These are phyloP conservation scores for Ogataea populi-albae DNA, from an alignment of 805 yeast genomes.

Conservation along the genomic window DNA sequence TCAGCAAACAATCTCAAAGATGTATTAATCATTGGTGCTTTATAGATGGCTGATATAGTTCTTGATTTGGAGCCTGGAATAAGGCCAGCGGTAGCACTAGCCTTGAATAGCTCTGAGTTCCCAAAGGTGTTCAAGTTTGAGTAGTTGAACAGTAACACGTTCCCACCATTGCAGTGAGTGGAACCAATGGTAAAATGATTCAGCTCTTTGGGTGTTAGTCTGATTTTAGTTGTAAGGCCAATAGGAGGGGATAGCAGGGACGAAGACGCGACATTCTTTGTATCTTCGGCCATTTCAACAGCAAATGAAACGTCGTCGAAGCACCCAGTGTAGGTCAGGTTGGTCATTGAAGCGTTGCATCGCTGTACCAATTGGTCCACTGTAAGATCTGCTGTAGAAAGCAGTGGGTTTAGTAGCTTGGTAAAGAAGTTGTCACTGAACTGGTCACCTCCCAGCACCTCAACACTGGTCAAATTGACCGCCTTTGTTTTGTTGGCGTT, in stretches of 20 bases:
- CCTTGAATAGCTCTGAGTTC: constrained; percentile 59
- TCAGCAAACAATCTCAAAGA: constrained; percentile 46
- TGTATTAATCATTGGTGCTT: constrained; percentile 44
- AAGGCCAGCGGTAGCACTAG: constrained; percentile 47
- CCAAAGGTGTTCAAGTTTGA: constrained; percentile 55
- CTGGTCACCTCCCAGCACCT: constrained; percentile 31
- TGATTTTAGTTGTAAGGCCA: constrained; percentile 32
- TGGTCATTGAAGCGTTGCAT: constrained; percentile 19
- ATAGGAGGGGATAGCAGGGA: constrained; percentile 22
- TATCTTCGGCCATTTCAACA: constrained; percentile 16
- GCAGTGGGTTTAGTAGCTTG: constrained; percentile 45
- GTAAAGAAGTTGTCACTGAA: constrained; percentile 41
- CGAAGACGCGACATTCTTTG: constrained; percentile 4
- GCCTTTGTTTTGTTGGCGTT: constrained; percentile 21
- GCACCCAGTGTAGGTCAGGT: constrained; percentile 28
- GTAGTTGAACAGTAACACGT: constrained; percentile 34
- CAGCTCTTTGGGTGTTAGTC: constrained; percentile 32
- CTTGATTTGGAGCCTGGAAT: constrained; percentile 51
- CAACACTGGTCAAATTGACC: constrained; percentile 28
- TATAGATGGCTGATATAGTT: constrained; percentile 49
- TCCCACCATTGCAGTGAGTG: constrained; percentile 33
- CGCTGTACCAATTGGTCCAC: constrained; percentile 38
- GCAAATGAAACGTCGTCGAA: constrained; percentile 25
- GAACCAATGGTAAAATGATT: constrained; percentile 34
- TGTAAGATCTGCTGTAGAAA: constrained; percentile 37